Percentiles rank a stretch among this genome's conserved stretches.
Evolutionary conservation across 192 early-diverging fungal genomes (phyloP).

Genomic region (Cladochytrium replicatum): DNA sequence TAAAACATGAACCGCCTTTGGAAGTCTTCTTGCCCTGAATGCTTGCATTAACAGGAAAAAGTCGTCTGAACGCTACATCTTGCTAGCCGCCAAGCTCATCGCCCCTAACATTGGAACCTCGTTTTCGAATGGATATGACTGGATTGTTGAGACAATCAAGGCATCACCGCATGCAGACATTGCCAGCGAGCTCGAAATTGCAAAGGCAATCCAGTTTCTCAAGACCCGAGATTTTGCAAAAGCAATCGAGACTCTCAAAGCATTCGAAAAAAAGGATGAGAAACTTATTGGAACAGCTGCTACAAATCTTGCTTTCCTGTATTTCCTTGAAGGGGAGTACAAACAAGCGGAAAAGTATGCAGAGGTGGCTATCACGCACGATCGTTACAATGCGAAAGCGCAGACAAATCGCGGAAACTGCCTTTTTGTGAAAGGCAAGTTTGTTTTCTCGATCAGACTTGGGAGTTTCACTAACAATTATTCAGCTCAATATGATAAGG

Average conservation of each 20-base stretch:
- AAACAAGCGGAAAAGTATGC: slow-evolving; percentile 45
- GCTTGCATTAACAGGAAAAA: slow-evolving; percentile 14
- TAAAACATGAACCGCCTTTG: background rate
- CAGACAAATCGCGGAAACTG: slow-evolving; percentile 45
- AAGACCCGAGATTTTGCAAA: slow-evolving; percentile 42
- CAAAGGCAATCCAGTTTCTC: slow-evolving; percentile 46
- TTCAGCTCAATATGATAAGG: slow-evolving; percentile 28
- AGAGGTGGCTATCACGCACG: slow-evolving; percentile 38
- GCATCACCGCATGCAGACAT: slow-evolving; percentile 37
- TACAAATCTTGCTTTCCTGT: slow-evolving; percentile 48
- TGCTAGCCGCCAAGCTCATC: slow-evolving; percentile 43
- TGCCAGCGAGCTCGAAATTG: slow-evolving; percentile 47
- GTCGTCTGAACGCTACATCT: slow-evolving; percentile 32
- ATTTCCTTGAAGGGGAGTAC: slow-evolving; percentile 45
- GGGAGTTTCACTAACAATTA: background rate
- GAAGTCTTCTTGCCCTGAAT: background rate
- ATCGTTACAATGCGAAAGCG: slow-evolving; percentile 52
- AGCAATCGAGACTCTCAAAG: slow-evolving; percentile 42
- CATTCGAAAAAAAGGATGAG: slow-evolving; percentile 47
- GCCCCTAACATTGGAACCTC: slow-evolving; percentile 37
- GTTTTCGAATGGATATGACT: slow-evolving; percentile 40
- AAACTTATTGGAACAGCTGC: slow-evolving; percentile 44
- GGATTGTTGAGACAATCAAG: slow-evolving; percentile 42
- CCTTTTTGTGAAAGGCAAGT: slow-evolving; percentile 20
- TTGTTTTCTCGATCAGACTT: background rate